Conservation (phyloP, 495 filamentous ascomycete species). For the Monascus purpureus region DNA sequence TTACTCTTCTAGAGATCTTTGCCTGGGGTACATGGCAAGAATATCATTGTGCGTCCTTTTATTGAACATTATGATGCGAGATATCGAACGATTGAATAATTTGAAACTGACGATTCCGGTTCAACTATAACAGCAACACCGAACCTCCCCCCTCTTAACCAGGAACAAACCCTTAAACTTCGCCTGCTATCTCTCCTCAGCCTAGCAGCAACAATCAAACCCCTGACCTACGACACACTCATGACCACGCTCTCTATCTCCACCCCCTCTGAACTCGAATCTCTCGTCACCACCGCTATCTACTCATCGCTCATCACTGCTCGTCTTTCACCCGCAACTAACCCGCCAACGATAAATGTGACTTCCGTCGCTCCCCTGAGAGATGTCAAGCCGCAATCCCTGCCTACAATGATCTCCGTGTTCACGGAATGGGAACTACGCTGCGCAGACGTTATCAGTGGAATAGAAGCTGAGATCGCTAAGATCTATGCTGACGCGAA, state of each 20-base stretch:
- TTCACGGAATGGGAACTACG: conserved; percentile 63
- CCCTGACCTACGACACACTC: conserved; percentile 61
- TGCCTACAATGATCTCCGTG: conserved; percentile 49
- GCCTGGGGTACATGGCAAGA: conserved; percentile 78
- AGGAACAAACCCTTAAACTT: conserved; percentile 68
- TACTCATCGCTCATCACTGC: conserved; percentile 71
- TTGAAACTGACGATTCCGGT: no score
- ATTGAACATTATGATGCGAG: no score
- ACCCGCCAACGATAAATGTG: conserved; percentile 54
- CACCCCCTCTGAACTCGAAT: conserved; percentile 61
- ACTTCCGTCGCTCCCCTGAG: conserved; percentile 71
- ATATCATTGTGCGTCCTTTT: conserved; percentile 44
- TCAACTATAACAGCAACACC: conserved; percentile 40
- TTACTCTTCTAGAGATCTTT: conserved; percentile 78
- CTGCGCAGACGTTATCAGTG: conserved; percentile 58
- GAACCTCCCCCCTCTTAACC: conserved; percentile 56
- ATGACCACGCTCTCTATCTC: conserved; percentile 51
- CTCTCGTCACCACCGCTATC: conserved; percentile 77
- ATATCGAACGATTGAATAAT: no score
- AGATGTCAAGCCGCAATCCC: conserved; percentile 58
- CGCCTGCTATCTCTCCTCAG: conserved; percentile 80
- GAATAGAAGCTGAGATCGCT: conserved; percentile 59
- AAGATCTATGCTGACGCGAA: conserved; percentile 41
- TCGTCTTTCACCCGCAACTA: conserved; percentile 59
- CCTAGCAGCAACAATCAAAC: conserved; percentile 45